phyloP scores from a whole-genome alignment of 257 asterid genomes.

The Dorcoceras hygrometricum region DNA sequence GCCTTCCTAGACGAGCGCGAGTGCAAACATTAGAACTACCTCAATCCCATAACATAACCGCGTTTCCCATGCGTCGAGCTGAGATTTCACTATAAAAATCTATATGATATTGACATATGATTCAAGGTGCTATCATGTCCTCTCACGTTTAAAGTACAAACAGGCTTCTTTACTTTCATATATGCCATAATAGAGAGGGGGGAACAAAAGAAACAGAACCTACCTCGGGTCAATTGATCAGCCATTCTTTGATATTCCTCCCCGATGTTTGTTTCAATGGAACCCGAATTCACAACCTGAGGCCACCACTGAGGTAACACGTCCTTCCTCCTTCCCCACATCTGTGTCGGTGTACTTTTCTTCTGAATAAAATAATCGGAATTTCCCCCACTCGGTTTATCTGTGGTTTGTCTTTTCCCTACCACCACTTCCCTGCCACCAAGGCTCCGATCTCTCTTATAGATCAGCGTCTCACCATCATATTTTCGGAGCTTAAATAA shows the following conservation, averaged over 20 bases:
- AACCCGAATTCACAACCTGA: slow-evolving; percentile 28
- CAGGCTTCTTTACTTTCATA: neutral
- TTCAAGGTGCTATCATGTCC: neutral
- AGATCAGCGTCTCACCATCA: slow-evolving; percentile 43
- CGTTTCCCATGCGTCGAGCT: neutral
- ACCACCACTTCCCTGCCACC: slow-evolving; percentile 89
- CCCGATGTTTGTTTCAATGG: slow-evolving; percentile 33
- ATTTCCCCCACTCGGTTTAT: slow-evolving; percentile 25
- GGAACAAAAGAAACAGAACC: slow-evolving; percentile 13
- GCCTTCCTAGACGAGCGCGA: neutral
- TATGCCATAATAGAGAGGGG: slow-evolving; percentile 11
- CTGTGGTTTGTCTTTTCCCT: slow-evolving; percentile 47
- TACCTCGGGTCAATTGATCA: slow-evolving; percentile 72
- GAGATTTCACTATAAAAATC: neutral
- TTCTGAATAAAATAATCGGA: slow-evolving; percentile 18
- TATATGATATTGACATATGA: neutral
- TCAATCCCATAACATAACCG: neutral
- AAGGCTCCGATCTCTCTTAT: slow-evolving; percentile 86
- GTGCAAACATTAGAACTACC: neutral
- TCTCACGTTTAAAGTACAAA: neutral
- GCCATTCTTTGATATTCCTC: slow-evolving; percentile 72
- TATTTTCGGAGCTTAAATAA: slow-evolving; percentile 34
- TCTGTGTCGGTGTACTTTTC: slow-evolving; percentile 23
- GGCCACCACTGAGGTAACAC: slow-evolving; percentile 97
- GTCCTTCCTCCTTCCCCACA: slow-evolving; percentile 40